Evolutionary conservation across 2,329 filamentous ascomycete species (phyloP).

Genomic region (Hortaea werneckii): DNA sequence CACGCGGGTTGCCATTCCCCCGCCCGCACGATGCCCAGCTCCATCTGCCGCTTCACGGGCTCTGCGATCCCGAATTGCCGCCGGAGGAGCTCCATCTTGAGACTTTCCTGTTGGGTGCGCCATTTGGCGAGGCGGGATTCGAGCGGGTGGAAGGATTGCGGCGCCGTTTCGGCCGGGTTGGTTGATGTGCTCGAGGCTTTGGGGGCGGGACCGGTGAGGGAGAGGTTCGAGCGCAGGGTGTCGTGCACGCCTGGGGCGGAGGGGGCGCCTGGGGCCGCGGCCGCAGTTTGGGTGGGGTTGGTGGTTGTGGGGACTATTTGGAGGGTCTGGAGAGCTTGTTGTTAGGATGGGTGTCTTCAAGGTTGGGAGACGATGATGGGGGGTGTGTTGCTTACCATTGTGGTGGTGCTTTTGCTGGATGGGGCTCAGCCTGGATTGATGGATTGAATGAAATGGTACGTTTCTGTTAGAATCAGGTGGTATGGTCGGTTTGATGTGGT

Average conservation of each 20-base stretch:
- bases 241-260: slow-evolving; percentile 91
- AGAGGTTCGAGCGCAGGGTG: slow-evolving; percentile 75
- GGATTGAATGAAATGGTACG: too few species aligned
- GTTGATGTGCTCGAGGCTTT: slow-evolving; percentile 36
- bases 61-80: slow-evolving; percentile 86
- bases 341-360: slow-evolving; percentile 14
- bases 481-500: too few species aligned
- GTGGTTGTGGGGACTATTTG: slow-evolving; percentile 68
- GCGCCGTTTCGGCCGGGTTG: slow-evolving; percentile 20
- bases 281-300: slow-evolving; percentile 44
- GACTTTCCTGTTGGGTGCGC: slow-evolving; percentile 75
- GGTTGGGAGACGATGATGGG: too few species aligned
- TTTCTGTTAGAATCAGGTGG: too few species aligned
- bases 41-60: slow-evolving; percentile 87
- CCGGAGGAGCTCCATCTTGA: slow-evolving; percentile 82
- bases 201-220: slow-evolving; percentile 41
- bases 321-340: slow-evolving; percentile 42
- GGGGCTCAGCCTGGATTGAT: too few species aligned
- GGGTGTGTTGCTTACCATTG: too few species aligned
- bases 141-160: slow-evolving; percentile 74
- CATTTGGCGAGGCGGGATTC: slow-evolving; percentile 82
- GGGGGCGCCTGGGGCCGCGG: slow-evolving; percentile 54
- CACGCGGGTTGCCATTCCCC: slow-evolving; percentile 70
- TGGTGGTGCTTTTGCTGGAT: too few species aligned
- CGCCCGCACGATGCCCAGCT: slow-evolving; percentile 74